phyloP scores from a whole-genome alignment of 805 yeast genomes.

The Candida ovalis region DNA sequence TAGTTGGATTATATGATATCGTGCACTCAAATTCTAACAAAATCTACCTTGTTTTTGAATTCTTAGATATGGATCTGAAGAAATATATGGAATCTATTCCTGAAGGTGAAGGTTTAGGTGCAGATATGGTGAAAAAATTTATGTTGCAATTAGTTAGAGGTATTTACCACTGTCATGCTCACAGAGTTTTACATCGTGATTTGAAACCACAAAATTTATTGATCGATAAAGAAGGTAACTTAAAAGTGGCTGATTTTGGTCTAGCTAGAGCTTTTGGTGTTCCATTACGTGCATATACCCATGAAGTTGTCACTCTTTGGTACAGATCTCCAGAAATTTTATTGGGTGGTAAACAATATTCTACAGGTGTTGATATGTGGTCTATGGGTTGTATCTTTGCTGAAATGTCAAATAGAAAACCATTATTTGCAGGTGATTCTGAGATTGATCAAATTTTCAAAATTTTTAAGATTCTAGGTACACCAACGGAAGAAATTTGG shows the following conservation, averaged over 20 bases:
- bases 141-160: constrained; percentile 92
- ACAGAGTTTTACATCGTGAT: constrained; percentile 91
- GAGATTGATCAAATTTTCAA: constrained; percentile 96
- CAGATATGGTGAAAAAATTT: constrained; percentile 86
- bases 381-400: constrained; percentile 97
- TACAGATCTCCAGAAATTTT: constrained; percentile 95
- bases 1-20: constrained; percentile 86
- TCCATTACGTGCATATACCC: constrained; percentile 93
- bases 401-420: constrained; percentile 94
- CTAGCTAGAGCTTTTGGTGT: constrained; percentile 97
- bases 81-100: constrained; percentile 96
- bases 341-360: constrained; percentile 93
- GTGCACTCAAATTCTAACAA: constrained; percentile 94
- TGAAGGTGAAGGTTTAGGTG: constrained; percentile 84
- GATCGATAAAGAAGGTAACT: constrained; percentile 92
- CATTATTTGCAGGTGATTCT: constrained; percentile 94
- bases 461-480: constrained; percentile 88
- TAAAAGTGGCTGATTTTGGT: constrained; percentile 90
- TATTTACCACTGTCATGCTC: constrained; percentile 88
- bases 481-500: constrained; percentile 92
- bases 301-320: constrained; percentile 98
- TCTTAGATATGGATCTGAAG: constrained; percentile 88
- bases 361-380: constrained; percentile 99
- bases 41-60: constrained; percentile 89
- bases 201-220: constrained; percentile 93